Conservation (phyloP, 179 eudicot species). For the Patellifolia procumbens region DNA sequence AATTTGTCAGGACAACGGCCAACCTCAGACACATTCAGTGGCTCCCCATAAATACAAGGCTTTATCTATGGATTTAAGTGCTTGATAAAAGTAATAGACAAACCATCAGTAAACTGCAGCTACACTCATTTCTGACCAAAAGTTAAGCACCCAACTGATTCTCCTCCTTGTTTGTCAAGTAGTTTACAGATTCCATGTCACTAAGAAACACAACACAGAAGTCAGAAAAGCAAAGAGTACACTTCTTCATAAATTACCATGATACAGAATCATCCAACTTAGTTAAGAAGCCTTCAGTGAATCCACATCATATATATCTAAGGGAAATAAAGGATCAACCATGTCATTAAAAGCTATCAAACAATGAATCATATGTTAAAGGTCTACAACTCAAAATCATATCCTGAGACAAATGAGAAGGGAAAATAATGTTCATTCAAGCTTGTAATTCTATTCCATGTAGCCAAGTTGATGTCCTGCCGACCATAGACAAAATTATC, state of each 20-base stretch:
- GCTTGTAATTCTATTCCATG: not conserved
- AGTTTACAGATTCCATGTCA: constrained; percentile 1
- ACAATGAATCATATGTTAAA: not conserved
- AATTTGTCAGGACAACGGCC: constrained; percentile 9
- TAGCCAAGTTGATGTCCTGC: constrained; percentile 2
- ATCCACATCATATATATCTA: constrained; percentile 9
- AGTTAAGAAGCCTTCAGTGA: not conserved
- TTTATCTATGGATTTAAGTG: not conserved
- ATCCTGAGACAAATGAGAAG: not conserved
- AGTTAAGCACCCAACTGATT: not conserved
- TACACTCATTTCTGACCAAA: constrained; percentile 8
- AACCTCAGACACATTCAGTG: constrained; percentile 8
- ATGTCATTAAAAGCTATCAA: constrained; percentile 11
- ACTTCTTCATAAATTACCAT: constrained; percentile 1
- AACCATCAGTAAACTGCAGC: not conserved
- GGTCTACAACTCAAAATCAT: not conserved
- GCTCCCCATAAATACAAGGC: not conserved
- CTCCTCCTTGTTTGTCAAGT: not conserved
- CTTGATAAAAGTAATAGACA: constrained; percentile 10
- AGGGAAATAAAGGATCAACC: not conserved
- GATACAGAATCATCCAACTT: not conserved
- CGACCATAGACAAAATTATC: not conserved
- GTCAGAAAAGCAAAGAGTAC: not conserved
- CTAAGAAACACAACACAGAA: constrained; percentile 11
- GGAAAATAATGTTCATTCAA: not conserved